These are phyloP conservation scores for Simplicillium aogashimaense DNA, from an alignment of 2,329 filamentous ascomycete genomes.

Conservation along the genomic window DNA sequence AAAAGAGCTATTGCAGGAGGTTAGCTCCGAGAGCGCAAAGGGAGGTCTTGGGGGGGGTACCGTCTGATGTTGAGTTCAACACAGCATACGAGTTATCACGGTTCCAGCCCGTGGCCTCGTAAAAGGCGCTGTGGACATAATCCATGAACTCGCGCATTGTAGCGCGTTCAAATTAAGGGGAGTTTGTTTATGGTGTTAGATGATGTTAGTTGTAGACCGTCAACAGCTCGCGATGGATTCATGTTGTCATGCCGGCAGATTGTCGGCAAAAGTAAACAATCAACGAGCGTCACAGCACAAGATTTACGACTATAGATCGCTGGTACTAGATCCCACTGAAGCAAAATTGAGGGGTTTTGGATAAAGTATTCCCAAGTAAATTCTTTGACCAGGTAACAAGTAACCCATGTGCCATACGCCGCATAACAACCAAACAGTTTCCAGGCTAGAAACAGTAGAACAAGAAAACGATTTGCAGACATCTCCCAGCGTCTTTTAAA, in stretches of 20 bases:
- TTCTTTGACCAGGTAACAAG: background rate
- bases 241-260: background rate
- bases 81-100: slow-evolving; percentile 85
- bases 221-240: too few species aligned
- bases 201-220: too few species aligned
- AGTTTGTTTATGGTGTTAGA: too few species aligned
- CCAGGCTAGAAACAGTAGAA: background rate
- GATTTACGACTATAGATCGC: background rate
- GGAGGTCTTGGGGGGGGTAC: slow-evolving; percentile 24
- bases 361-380: background rate
- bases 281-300: background rate
- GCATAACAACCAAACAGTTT: background rate
- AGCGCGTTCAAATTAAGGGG: slow-evolving; percentile 12
- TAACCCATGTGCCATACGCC: background rate
- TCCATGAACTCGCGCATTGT: slow-evolving; percentile 95
- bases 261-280: background rate
- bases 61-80: slow-evolving; percentile 74
- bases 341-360: background rate
- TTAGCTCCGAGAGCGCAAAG: background rate
- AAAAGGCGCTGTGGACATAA: slow-evolving; percentile 87
- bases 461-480: background rate
- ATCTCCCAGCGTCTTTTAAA: background rate
- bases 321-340: background rate
- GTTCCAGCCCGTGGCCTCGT: slow-evolving; percentile 79
- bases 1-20: slow-evolving; percentile 53